Conservation (phyloP, 495 filamentous ascomycete species). For the Rostrohypoxylon terebratum region DNA sequence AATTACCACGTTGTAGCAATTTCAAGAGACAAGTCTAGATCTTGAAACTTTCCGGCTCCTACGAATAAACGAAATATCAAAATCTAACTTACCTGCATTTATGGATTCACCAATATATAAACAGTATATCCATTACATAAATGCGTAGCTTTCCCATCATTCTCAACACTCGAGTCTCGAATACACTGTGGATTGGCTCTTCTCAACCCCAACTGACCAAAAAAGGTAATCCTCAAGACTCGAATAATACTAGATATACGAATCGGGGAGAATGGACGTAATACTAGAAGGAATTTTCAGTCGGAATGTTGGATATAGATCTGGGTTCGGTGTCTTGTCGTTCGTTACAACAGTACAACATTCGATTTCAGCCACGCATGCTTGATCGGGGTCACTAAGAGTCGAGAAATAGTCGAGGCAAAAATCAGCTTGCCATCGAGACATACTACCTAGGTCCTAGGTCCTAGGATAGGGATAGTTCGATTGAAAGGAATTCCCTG, state of each 20-base stretch:
- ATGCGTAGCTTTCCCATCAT: too few relatives aligned
- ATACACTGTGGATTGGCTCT: slow-evolving; percentile 38
- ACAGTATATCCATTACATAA: too few relatives aligned
- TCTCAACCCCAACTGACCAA: slow-evolving; percentile 2
- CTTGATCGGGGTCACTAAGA: neutral
- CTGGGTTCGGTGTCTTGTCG: slow-evolving; percentile 15
- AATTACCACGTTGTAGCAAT: slow-evolving; percentile 4
- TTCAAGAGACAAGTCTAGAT: slow-evolving; percentile 21
- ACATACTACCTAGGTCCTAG: too few relatives aligned
- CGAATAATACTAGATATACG: neutral
- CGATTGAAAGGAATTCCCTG: slow-evolving; percentile 23
- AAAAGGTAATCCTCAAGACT: slow-evolving; percentile 30
- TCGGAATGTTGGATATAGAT: neutral
- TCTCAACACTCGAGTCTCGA: neutral
- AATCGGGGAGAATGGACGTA: neutral
- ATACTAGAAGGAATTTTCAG: too few relatives aligned
- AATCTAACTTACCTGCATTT: neutral
- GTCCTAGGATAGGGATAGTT: slow-evolving; percentile 7
- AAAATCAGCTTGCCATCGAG: slow-evolving; percentile 21
- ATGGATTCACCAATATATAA: too few relatives aligned
- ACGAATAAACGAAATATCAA: neutral
- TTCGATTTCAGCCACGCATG: neutral
- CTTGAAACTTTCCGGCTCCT: neutral
- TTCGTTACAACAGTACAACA: slow-evolving; percentile 6
- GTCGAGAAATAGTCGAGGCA: neutral